A percentile compares a stretch with the other conserved stretches of the same genome.
These are phyloP conservation scores for Piromyces sp. DNA, from an alignment of 192 early-diverging fungal genomes.

Conservation along the genomic window DNA sequence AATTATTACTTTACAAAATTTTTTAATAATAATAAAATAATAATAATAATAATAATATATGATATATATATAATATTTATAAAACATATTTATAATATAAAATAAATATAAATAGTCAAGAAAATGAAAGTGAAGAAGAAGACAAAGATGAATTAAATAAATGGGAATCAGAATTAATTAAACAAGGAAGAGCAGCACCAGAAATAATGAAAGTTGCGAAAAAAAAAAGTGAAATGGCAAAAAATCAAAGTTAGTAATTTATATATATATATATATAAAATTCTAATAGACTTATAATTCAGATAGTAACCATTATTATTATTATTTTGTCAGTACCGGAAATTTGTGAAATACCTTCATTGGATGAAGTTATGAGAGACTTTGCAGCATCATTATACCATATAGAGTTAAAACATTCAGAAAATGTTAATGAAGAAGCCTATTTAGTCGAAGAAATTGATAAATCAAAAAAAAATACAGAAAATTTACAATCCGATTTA, in stretches of 20 bases:
- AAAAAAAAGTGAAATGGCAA: neutral
- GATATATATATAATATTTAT: too few species aligned
- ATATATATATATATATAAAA: too few species aligned
- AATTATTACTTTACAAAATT: too few species aligned
- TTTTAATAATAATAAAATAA: too few species aligned
- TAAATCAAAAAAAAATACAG: conserved; percentile 8
- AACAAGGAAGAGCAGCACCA: neutral
- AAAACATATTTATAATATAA: too few species aligned
- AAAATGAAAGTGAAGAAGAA: conserved; percentile 7
- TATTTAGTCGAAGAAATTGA: conserved; percentile 8
- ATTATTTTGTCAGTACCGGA: too few species aligned
- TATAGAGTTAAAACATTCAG: neutral
- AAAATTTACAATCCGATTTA: conserved; percentile 5
- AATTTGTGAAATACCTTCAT: neutral
- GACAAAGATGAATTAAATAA: conserved; percentile 16
- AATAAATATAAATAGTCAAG: neutral
- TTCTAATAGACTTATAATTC: too few species aligned
- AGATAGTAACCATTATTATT: neutral
- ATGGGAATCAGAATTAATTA: conserved; percentile 9
- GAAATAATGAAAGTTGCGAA: conserved; percentile 2
- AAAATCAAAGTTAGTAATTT: neutral
- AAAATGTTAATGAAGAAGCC: conserved; percentile 3
- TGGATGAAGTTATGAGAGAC: neutral
- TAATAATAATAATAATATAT: too few species aligned
- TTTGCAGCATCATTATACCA: neutral